These are phyloP conservation scores for Yamadazyma atlantica DNA, from an alignment of 1,139 yeast species.

Conservation along the genomic window DNA sequence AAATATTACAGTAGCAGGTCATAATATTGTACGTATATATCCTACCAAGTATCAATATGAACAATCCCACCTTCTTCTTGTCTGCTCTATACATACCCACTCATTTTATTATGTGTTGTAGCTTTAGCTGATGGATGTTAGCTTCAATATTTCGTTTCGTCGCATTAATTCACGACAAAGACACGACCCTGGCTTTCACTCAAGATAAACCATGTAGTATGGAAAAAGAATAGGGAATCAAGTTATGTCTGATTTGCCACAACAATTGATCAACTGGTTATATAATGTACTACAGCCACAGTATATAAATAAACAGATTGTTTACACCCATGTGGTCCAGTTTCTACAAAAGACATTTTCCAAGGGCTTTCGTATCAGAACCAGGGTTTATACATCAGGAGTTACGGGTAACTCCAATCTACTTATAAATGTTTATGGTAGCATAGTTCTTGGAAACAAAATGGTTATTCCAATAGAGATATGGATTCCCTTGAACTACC, in stretches of 20 bases:
- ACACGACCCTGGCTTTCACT: neutral
- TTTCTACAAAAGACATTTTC: slow-evolving; percentile 49
- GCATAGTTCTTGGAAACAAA: slow-evolving; percentile 20
- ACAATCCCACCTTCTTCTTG: neutral
- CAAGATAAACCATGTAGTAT: neutral
- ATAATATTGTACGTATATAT: too few species aligned
- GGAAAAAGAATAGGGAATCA: neutral
- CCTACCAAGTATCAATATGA: neutral
- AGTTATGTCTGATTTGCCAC: slow-evolving; percentile 29
- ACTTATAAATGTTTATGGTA: slow-evolving; percentile 65
- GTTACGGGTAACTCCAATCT: slow-evolving; percentile 58
- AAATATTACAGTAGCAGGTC: too few species aligned
- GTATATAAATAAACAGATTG: slow-evolving; percentile 49
- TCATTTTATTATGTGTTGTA: slow-evolving; percentile 15
- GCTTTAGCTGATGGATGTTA: neutral
- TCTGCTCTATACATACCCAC: slow-evolving; percentile 23
- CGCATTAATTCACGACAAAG: slow-evolving; percentile 1
- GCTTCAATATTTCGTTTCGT: neutral
- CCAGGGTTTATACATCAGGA: slow-evolving; percentile 63
- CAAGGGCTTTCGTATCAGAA: slow-evolving; percentile 53
- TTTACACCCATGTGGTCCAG: slow-evolving; percentile 62
- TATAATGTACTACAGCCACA: slow-evolving; percentile 48
- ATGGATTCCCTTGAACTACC: slow-evolving; percentile 78
- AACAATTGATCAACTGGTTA: slow-evolving; percentile 43
- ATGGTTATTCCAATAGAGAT: slow-evolving; percentile 61